These are phyloP conservation scores for Diutina siamensis DNA, from an alignment of 1,139 yeast genomes.

Conservation along the genomic window DNA sequence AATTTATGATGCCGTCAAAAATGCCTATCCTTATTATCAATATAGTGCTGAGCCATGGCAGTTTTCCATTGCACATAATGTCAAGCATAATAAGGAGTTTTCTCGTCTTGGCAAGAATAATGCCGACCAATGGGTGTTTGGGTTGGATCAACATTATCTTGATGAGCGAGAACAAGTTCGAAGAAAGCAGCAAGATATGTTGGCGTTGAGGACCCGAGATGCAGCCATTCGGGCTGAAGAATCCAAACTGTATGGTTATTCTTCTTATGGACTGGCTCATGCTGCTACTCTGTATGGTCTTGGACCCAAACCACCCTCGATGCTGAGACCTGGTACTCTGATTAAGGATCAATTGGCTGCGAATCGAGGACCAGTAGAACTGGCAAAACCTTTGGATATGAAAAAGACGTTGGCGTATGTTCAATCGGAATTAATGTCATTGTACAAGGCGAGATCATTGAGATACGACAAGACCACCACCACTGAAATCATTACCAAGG, in stretches of 20 bases:
- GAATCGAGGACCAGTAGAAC: conserved; percentile 21
- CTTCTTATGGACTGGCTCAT: background rate
- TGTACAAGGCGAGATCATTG: conserved; percentile 60
- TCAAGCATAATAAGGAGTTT: conserved; percentile 77
- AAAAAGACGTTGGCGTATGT: conserved; percentile 54
- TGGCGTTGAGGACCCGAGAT: conserved; percentile 46
- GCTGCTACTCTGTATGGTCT: conserved; percentile 8
- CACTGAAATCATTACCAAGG: conserved; percentile 77
- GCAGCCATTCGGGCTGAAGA: conserved; percentile 15
- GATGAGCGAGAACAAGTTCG: conserved; percentile 71
- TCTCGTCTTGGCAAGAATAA: conserved; percentile 61
- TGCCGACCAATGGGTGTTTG: conserved; percentile 78
- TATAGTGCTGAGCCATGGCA: conserved; percentile 99
- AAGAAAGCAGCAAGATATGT: conserved; percentile 54
- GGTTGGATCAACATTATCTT: conserved; percentile 72
- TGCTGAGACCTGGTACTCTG: conserved; percentile 13
- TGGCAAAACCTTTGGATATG: conserved; percentile 25
- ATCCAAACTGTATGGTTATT: background rate
- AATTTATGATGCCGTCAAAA: conserved; percentile 77
- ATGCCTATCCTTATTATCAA: conserved; percentile 78
- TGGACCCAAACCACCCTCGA: conserved; percentile 8
- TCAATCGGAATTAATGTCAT: conserved; percentile 57
- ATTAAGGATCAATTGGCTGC: conserved; percentile 47
- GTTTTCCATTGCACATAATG: conserved; percentile 78
- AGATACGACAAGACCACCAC: conserved; percentile 59